Evolutionary conservation across 148 eudicot species (phyloP).

Genomic region (Diospyros kaki): DNA sequence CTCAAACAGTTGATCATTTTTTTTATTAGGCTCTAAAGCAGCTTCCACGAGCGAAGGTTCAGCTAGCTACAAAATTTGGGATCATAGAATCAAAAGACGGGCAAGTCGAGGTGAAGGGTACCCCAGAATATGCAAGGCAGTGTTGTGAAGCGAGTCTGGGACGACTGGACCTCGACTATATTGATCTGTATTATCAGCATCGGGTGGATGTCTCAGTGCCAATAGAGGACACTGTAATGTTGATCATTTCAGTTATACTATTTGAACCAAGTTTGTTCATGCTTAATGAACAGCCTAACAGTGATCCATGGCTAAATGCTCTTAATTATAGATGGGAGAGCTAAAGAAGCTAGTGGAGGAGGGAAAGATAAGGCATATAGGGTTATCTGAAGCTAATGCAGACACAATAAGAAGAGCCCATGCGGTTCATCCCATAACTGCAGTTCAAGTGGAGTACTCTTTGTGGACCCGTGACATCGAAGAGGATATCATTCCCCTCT

Average conservation of each 20-base stretch:
- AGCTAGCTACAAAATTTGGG: slow-evolving; percentile 48
- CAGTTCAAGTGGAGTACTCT: slow-evolving; percentile 28
- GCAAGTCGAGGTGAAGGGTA: slow-evolving; percentile 20
- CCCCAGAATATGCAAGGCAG: slow-evolving; percentile 35
- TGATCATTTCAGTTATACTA: too few relatives aligned
- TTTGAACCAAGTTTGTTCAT: too few relatives aligned
- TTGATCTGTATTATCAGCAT: slow-evolving; percentile 50
- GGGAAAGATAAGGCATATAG: slow-evolving; percentile 51
- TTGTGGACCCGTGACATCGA: slow-evolving; percentile 27
- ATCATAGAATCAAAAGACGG: not conserved
- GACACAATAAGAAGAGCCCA: slow-evolving; percentile 51
- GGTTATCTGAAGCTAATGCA: slow-evolving; percentile 46
- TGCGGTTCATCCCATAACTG: slow-evolving; percentile 47
- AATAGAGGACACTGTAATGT: slow-evolving; percentile 41
- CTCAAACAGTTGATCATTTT: not conserved
- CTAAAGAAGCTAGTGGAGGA: slow-evolving; percentile 56
- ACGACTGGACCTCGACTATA: slow-evolving; percentile 38
- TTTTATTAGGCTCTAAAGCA: slow-evolving; percentile 32
- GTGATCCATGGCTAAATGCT: too few relatives aligned
- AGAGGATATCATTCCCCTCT: slow-evolving; percentile 21
- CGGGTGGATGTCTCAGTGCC: slow-evolving; percentile 38
- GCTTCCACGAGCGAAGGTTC: slow-evolving; percentile 36
- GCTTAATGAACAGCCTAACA: too few relatives aligned
- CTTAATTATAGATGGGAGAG: slow-evolving; percentile 33
- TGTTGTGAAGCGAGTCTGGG: slow-evolving; percentile 43